Conservation (phyloP, 2,329 filamentous ascomycete genomes). For the Pseudocercospora crystallina region DNA sequence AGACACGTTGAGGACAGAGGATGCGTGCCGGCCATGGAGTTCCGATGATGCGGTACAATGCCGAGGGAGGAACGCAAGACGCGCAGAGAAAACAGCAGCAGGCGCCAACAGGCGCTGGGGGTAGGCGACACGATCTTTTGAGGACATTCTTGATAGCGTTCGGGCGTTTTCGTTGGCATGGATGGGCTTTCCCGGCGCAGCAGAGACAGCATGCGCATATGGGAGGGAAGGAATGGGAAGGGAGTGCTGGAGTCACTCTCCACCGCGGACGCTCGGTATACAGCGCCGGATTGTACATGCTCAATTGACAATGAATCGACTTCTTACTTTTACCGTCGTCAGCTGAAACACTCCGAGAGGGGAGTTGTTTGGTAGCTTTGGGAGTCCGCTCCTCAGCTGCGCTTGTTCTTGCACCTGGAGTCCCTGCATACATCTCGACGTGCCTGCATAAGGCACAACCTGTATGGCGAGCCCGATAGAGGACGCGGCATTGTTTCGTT, state of each 20-base stretch:
- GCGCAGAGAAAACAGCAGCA: neutral
- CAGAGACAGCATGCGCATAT: slow-evolving; percentile 3
- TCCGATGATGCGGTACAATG: slow-evolving; percentile 58
- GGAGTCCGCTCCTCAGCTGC: too few relatives aligned
- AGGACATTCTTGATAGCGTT: slow-evolving; percentile 24
- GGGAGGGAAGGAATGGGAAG: neutral
- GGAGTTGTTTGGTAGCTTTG: neutral
- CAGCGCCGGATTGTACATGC: neutral
- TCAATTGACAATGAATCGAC: neutral
- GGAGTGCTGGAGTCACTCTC: too few relatives aligned
- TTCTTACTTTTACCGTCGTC: neutral
- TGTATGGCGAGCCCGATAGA: too few relatives aligned
- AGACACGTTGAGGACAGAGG: slow-evolving; percentile 83
- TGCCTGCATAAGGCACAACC: too few relatives aligned
- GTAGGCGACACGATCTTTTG: slow-evolving; percentile 1
- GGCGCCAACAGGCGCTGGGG: neutral
- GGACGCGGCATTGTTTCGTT: too few relatives aligned
- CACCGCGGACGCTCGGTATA: neutral
- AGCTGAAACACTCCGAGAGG: neutral
- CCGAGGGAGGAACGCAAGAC: neutral
- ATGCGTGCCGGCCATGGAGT: slow-evolving; percentile 84
- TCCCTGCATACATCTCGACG: too few relatives aligned
- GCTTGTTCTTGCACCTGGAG: too few relatives aligned
- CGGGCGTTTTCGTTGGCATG: slow-evolving; percentile 14
- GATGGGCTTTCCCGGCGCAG: neutral